Evolutionary conservation across 371 early-diverging fungal genomes (phyloP), one percentile per base, ranked within the genome.

Genomic region (Mortierella sp.): DNA sequence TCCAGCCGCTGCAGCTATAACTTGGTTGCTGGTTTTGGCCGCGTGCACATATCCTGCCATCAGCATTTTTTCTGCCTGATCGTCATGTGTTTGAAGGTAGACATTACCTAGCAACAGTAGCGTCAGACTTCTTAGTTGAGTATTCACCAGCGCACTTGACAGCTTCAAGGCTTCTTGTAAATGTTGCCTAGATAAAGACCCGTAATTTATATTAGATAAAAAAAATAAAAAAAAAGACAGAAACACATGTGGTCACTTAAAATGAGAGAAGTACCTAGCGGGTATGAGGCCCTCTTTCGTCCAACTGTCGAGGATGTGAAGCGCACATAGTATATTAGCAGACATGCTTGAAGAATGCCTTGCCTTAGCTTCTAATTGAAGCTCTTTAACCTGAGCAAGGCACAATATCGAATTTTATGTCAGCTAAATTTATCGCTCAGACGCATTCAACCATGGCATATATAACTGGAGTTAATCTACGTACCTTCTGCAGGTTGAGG

Each of bases 291-390:
- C 76, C 3, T 76, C 83, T 12, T 57, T 66, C 0, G 67, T 73
- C 70, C 73, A 66, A 20, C 83, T 72, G 28, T 81, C 83, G 5
- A 81, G 73, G 6, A 81, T 76, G 45, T 81, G 83, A 14, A 81
- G 64, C 9, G 77, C 83, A 37, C 83, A 73, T 5, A 59, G 30
- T 26, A 76, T 35, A 45, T 70, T 76, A 18, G 71, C 35, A 0
- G 83, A 66, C 37, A 62, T 47, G 24, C 45, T 52, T 5, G 68
- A 45, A 0, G 67, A 24, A 24, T 73, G 61, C 20, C 83, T 55
- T 10, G 61, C 57, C 52, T 55, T 81, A 24, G 66, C 70, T 28
- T 76, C 77, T 18, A 24, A 20, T 12, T 69, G 55, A 20, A 81
- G 59, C 39, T 67, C 63, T 20, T 62, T 75, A 20, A 43, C 74